Evolutionary conservation across 352 stramenopile species (phyloP), one percentile per base, ranked within the genome.

Genomic region (Phytophthora palmivora): DNA sequence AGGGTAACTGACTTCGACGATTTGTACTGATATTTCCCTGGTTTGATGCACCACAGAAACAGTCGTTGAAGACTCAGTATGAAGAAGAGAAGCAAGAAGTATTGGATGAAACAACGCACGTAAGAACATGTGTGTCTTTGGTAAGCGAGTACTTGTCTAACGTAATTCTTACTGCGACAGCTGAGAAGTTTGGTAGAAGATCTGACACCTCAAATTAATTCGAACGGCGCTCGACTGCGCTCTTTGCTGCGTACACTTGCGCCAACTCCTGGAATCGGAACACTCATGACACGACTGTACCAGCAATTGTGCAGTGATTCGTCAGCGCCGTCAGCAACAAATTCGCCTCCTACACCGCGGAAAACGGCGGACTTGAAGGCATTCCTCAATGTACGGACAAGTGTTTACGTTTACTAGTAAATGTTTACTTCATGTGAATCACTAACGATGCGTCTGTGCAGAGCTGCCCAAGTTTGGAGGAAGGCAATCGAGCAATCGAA

Each of bases 381-480:
- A 1, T 92, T 92, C 45, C 70, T 92, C 30, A 81, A 84, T 26
- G 84, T 92, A 45, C 36, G 82, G 60, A 32, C 3, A 16, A 47
- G 2, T 39, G 12, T 34, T 16, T 28, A 36, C n/a, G 18, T 48
- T 3, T 28, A 28, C 6, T 28, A 6, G 24, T 28, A 28, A 6
- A 43, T 57, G 7, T 7, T 53, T 59, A 7, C 12, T 53, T 44
- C 16, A 28, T 58, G 33, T 36, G 2, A 4, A 43, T 18, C 45
- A 21, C 51, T 60, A 50, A 59, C 30, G 32, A 46, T 37, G 32
- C 41, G 37, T 37, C 12, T 44, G 8, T 39, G n/a, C 50, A 92
- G 84, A 92, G 81, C 68, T 92, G 84, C 62, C 84, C 84, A 44
- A 92, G 73, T 52, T 71, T 75, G 22, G 79, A 88, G 34, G 84